A percentile compares a stretch with the other conserved stretches of the same genome.
Conservation (phyloP, 129 eudicot genomes). For the Flaveria bidentis region DNA sequence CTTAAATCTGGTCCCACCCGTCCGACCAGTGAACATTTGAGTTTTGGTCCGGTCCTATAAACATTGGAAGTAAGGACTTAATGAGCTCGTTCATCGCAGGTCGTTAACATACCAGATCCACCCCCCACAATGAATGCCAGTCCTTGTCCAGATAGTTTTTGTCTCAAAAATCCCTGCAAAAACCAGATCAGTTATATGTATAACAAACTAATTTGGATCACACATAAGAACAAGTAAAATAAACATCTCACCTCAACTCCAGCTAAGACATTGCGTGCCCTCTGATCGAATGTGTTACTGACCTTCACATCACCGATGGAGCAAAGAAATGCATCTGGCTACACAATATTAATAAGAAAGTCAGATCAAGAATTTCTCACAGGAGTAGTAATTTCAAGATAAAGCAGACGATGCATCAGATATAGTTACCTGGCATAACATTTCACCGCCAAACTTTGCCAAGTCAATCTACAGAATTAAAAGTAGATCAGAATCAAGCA, state of each 20-base stretch:
- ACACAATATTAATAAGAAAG: slow-evolving; percentile 42
- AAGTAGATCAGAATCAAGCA: slow-evolving; percentile 9
- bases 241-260: slow-evolving; percentile 71
- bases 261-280: slow-evolving; percentile 81
- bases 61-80: not conserved
- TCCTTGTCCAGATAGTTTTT: slow-evolving; percentile 94
- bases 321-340: slow-evolving; percentile 97
- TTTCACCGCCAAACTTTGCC: slow-evolving; percentile 79
- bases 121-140: slow-evolving; percentile 90
- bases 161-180: slow-evolving; percentile 86
- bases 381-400: slow-evolving; percentile 22
- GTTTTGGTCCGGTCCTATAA: no score
- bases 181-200: slow-evolving; percentile 23
- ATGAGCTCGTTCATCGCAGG: not conserved
- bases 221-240: not conserved
- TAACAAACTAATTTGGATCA: not conserved
- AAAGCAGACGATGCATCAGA: slow-evolving; percentile 8
- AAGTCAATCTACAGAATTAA: slow-evolving; percentile 70
- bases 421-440: slow-evolving; percentile 87
- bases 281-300: slow-evolving; percentile 72
- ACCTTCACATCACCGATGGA: slow-evolving; percentile 92
- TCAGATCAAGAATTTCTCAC: slow-evolving; percentile 25
- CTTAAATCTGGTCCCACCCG: no score
- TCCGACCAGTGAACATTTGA: no score
- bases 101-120: slow-evolving; percentile 76